Percentiles rank a stretch among this genome's conserved stretches.
Evolutionary conservation across 1,284 basidiomycete species (phyloP).

Genomic region (Ceratorhiza oryzae-sativae): DNA sequence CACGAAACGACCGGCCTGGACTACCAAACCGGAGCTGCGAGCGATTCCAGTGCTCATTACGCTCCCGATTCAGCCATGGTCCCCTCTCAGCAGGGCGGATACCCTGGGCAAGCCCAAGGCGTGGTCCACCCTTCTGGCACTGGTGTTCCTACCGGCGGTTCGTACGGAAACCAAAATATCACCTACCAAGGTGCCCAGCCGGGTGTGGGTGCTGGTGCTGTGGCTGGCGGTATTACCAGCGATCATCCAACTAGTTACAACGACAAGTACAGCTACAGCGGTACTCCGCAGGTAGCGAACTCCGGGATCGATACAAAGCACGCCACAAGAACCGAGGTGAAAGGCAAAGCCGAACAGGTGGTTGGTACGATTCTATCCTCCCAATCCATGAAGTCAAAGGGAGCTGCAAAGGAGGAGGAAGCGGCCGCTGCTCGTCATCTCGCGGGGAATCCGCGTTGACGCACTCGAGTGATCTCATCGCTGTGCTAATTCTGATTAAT

Average conservation of each 20-base stretch:
- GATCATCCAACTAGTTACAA: neutral
- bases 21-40: neutral
- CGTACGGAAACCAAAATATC: no score
- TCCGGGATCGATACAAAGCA: conserved; percentile 5
- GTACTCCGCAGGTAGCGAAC: neutral
- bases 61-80: neutral
- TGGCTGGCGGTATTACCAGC: conserved; percentile 17
- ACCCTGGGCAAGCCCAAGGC: neutral
- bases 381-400: conserved; percentile 34
- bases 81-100: conserved; percentile 11
- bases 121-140: neutral
- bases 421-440: conserved; percentile 28
- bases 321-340: conserved; percentile 12
- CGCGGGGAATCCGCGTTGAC: neutral
- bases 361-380: conserved; percentile 28
- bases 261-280: neutral
- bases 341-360: conserved; percentile 32
- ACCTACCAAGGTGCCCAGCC: neutral
- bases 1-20: neutral
- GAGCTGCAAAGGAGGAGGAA: conserved; percentile 32
- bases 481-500: no score
- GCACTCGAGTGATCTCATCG: no score
- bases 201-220: conserved; percentile 14
- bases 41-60: neutral
- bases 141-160: no score